Percentiles rank a stretch among this genome's conserved stretches.
phyloP scores from a whole-genome alignment of 176 grass and related monocot genomes.

The Oryza rufipogon region DNA sequence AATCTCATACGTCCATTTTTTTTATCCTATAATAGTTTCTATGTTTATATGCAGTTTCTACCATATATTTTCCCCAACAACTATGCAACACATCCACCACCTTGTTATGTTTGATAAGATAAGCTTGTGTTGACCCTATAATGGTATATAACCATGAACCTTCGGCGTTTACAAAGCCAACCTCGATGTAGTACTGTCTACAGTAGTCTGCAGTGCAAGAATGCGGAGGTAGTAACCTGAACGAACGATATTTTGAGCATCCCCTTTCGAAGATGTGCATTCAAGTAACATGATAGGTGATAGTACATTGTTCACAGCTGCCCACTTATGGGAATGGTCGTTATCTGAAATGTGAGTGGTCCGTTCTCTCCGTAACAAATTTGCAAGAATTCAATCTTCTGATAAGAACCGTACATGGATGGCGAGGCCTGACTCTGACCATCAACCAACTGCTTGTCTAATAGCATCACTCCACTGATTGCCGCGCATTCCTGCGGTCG shows the following conservation, averaged over 20 bases:
- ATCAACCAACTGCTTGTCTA: conserved; percentile 27
- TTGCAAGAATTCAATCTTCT: background rate
- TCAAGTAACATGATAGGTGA: background rate
- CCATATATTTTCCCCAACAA: too few relatives aligned
- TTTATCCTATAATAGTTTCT: too few relatives aligned
- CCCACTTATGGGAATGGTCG: conserved; percentile 1
- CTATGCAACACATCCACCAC: too few relatives aligned
- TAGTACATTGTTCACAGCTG: background rate
- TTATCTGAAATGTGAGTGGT: background rate
- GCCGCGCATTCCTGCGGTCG: background rate
- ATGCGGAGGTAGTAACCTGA: background rate
- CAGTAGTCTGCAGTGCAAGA: background rate
- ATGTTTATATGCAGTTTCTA: too few relatives aligned
- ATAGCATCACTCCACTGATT: background rate
- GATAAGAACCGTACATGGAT: background rate
- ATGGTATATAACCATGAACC: background rate
- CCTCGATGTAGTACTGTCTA: background rate
- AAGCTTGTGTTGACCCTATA: background rate
- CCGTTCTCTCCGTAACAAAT: background rate
- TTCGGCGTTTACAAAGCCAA: background rate
- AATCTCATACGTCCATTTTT: too few relatives aligned
- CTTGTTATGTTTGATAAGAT: background rate
- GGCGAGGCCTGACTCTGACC: conserved; percentile 20
- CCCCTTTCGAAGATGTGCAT: background rate
- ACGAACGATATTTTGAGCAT: background rate